Conservation (phyloP, 139 green algal species). For the Raphidocelis subcapitata region DNA sequence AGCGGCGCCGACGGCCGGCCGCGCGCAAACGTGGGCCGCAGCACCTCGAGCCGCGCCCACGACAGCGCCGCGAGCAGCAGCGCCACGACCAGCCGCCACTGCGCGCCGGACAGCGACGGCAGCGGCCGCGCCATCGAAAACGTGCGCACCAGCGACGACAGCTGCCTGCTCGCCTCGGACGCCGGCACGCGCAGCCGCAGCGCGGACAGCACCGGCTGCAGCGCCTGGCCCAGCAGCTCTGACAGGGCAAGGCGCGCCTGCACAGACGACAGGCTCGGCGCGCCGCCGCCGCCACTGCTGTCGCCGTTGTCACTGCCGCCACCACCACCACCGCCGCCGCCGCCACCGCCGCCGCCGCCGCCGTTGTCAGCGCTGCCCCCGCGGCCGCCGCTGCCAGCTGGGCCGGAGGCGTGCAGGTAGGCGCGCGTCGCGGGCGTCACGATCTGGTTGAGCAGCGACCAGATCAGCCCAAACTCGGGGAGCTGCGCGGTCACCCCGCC, state of each 20-base stretch:
- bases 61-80: conserved; percentile 20
- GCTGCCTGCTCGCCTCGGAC: background rate
- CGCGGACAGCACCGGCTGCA: conserved; percentile 5
- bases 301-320: too few species aligned
- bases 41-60: conserved; percentile 2
- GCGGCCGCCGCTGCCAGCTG: background rate
- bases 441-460: conserved; percentile 9
- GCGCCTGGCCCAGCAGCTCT: conserved; percentile 2
- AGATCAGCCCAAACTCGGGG: conserved; percentile 23
- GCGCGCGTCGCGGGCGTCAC: conserved; percentile 4
- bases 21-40: conserved; percentile 6
- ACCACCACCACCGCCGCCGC: background rate
- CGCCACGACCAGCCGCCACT: conserved; percentile 21
- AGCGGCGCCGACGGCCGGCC: background rate
- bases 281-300: background rate
- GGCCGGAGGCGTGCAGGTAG: conserved; percentile 5
- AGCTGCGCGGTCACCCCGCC: conserved; percentile 13
- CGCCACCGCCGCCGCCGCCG: background rate
- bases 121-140: conserved; percentile 16
- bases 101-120: conserved; percentile 1
- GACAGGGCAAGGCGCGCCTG: conserved; percentile 18
- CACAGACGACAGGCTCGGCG: background rate
- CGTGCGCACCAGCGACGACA: conserved; percentile 10
- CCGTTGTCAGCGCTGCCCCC: background rate
- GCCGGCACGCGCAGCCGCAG: background rate